phyloP scores from a whole-genome alignment of 2,329 filamentous ascomycete genomes.

The Microcera coccophila region DNA sequence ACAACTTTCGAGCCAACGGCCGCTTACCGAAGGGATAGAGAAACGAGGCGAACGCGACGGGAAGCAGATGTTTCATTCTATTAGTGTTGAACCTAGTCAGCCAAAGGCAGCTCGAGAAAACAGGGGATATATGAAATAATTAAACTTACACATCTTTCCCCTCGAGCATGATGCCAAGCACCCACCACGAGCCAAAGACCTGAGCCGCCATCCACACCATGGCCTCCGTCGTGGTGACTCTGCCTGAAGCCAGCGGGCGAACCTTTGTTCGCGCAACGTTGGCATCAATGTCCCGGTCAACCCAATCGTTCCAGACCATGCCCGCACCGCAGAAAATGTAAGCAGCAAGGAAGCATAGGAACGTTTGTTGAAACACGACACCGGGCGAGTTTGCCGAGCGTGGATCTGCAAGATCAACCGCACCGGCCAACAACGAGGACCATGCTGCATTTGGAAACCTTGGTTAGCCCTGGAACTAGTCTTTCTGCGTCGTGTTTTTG shows the following conservation, averaged over 20 bases:
- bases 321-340: constrained; percentile 28
- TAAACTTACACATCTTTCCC: too few relatives aligned
- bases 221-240: constrained; percentile 21
- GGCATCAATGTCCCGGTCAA: constrained; percentile 27
- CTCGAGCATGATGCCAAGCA: too few relatives aligned
- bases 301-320: constrained; percentile 31
- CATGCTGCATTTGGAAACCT: too few relatives aligned
- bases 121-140: too few relatives aligned
- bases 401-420: constrained; percentile 6
- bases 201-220: too few relatives aligned
- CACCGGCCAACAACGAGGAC: constrained; percentile 7
- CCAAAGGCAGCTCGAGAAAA: too few relatives aligned
- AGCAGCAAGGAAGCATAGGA: constrained; percentile 19
- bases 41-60: constrained; percentile 15
- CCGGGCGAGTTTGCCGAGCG: constrained; percentile 4
- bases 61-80: constrained; percentile 20
- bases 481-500: too few relatives aligned
- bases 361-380: constrained; percentile 21
- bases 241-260: constrained; percentile 23
- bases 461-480: too few relatives aligned
- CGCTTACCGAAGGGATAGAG: constrained; percentile 24
- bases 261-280: constrained; percentile 28
- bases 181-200: too few relatives aligned
- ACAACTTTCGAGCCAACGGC: constrained; percentile 13
- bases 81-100: too few relatives aligned